Evolutionary conservation across 2,329 filamentous ascomycete species (phyloP).

Genomic region (Cladosporium cucumerinum): DNA sequence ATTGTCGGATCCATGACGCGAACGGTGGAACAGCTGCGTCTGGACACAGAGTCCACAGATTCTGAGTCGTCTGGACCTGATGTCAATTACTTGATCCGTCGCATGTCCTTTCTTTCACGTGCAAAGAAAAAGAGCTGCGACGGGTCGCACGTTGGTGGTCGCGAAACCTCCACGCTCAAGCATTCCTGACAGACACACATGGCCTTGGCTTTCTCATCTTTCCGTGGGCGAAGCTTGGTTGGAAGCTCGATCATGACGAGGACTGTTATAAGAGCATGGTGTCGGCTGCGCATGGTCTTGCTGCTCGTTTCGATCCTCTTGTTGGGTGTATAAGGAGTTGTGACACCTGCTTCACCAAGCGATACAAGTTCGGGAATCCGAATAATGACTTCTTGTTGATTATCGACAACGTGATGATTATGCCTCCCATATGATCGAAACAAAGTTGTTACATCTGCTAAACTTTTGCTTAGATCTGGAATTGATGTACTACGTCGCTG

Average conservation of each 20-base stretch:
- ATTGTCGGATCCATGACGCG: not conserved
- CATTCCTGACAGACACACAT: conserved; percentile 49
- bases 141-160: not conserved
- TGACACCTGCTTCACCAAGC: conserved; percentile 42
- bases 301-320: conserved; percentile 41
- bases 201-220: conserved; percentile 55
- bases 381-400: conserved; percentile 40
- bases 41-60: not conserved
- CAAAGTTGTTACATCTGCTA: conserved; percentile 4
- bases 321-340: conserved; percentile 49
- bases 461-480: not conserved
- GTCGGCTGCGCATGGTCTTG: conserved; percentile 45
- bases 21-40: not conserved
- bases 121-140: not conserved
- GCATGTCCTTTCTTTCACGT: not conserved
- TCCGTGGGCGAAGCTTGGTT: conserved; percentile 47
- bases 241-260: conserved; percentile 44
- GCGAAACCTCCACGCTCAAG: not conserved
- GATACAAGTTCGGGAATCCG: conserved; percentile 38
- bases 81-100: not conserved
- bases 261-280: conserved; percentile 43
- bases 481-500: not conserved
- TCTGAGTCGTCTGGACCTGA: not conserved
- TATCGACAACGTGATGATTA: conserved; percentile 41
- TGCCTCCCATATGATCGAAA: conserved; percentile 22